These are phyloP conservation scores for Ascochyta fabae DNA, from an alignment of 2,329 filamentous ascomycete species.

Conservation along the genomic window DNA sequence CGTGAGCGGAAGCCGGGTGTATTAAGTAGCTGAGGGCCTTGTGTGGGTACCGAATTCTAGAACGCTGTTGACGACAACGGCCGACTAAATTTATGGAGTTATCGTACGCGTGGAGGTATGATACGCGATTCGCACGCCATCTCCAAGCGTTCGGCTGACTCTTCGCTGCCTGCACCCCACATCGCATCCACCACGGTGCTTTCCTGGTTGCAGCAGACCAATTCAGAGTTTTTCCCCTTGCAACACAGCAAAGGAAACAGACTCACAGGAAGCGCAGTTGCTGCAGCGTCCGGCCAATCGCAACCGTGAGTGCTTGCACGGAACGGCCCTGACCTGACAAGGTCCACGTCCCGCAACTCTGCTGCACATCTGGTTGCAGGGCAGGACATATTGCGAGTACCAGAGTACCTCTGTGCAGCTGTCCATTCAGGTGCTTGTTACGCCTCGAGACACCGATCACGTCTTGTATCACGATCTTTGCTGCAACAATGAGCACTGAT, in stretches of 20 bases:
- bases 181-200: conserved; percentile 31
- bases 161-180: conserved; percentile 25
- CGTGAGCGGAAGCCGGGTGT: conserved; percentile 21
- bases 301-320: conserved; percentile 17
- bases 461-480: conserved; percentile 25
- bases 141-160: conserved; percentile 32
- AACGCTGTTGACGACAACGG: conserved; percentile 35
- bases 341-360: conserved; percentile 33
- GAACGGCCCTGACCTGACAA: conserved; percentile 21
- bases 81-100: conserved; percentile 31
- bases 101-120: conserved; percentile 35
- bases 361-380: conserved; percentile 16
- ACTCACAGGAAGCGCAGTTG: conserved; percentile 7
- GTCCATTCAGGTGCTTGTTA: conserved; percentile 33
- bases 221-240: conserved; percentile 26
- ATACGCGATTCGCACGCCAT: conserved; percentile 47
- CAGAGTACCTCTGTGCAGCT: conserved; percentile 12
- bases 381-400: conserved; percentile 5
- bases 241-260: conserved; percentile 1
- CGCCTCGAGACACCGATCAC: conserved; percentile 20
- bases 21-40: conserved; percentile 33
- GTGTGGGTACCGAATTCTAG: conserved; percentile 32
- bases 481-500: conserved; percentile 28
- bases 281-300: conserved; percentile 31
- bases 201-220: conserved; percentile 11